A percentile compares a stretch with the other conserved stretches of the same genome.
Evolutionary conservation across 1,139 yeast genomes (phyloP).

Genomic region (Pichia sp.): DNA sequence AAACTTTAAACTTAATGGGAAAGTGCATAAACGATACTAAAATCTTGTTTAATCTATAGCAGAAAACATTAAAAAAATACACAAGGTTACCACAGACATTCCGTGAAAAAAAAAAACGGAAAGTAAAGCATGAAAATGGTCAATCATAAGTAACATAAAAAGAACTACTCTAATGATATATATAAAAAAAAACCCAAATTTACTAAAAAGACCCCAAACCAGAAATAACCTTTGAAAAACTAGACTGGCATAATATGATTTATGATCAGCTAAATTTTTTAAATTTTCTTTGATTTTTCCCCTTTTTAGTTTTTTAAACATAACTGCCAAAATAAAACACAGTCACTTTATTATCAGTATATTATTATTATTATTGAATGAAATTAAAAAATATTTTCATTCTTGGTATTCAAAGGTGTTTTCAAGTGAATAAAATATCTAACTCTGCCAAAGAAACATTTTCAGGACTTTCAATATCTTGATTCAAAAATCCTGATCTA

Average conservation of each 20-base stretch:
- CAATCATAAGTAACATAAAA: conserved; percentile 10
- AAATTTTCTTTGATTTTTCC: not conserved
- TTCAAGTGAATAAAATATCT: conserved; percentile 52
- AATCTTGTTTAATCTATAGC: not conserved
- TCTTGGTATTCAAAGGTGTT: conserved; percentile 5
- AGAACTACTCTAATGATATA: not conserved
- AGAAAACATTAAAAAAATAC: conserved; percentile 1
- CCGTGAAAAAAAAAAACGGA: conserved; percentile 7
- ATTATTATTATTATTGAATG: not conserved
- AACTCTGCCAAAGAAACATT: conserved; percentile 66
- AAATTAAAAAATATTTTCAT: not conserved
- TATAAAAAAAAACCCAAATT: conserved; percentile 6
- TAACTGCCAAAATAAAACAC: not conserved
- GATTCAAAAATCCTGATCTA: conserved; percentile 65
- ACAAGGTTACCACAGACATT: not conserved
- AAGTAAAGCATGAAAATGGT: conserved; percentile 15
- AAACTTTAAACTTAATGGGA: not conserved
- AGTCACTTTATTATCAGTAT: not conserved
- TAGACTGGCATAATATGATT: not conserved
- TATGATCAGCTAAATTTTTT: not conserved
- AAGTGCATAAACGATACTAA: not conserved
- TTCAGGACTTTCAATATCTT: conserved; percentile 74
- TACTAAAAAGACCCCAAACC: conserved; percentile 8
- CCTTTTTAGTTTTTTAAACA: not conserved
- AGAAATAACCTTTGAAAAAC: conserved; percentile 3